Base-by-base conservation (phyloP, 163 green algal genomes). In the Scenedesmus sp. region DNA sequence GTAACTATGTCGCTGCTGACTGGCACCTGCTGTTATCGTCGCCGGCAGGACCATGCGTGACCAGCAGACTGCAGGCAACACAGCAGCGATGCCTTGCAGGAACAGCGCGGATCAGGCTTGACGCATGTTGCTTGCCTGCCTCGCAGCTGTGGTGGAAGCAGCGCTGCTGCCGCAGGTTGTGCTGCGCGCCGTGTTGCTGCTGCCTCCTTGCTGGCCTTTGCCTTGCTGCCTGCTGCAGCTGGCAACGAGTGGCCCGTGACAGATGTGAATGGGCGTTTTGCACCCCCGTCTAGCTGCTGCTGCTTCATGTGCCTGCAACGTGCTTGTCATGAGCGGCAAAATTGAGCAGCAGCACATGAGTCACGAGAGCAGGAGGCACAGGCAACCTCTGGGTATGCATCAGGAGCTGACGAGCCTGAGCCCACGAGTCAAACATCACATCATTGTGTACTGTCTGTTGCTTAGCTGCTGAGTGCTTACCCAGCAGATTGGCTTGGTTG, bases 201-300 rank as follows among this genome's bases (percentile, higher is more conserved):
- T 20, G 59, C 37, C 46, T 51, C 24, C 76, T 81, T 91, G 51
- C 22, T 73, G 33, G 76, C 51, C 61, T 91, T 91, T 43, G n/a
- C 24, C 20, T 26, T 56, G 46, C 85, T 81, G 16, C 35, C 53
- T 40, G 49, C 76, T 53, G 33, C 81, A 35, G 76, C 35, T 3
- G 53, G 73, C 51, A 85, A 44, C 6, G 49, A 86, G 76, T 81
- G 73, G 35, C 51, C 73, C 10, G 40, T 35, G 2, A 80, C 72
- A 43, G 76, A 65, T 73, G 43, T 91, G 86, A 81, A 86, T 16
- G 86, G 76, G 6, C 86, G 72, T 37, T 68, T 91, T 91, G 76
- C 68, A 42, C 30, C 59, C 15, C 30, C 61, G 43, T n/a, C 2
- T 43, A 40, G 26, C 20, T 82, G 61, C 61, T 49, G 20, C 59